Evolutionary conservation across 2,329 filamentous ascomycete species (phyloP), one percentile per base, ranked within the genome.

Genomic region (Colletotrichum simmondsii): DNA sequence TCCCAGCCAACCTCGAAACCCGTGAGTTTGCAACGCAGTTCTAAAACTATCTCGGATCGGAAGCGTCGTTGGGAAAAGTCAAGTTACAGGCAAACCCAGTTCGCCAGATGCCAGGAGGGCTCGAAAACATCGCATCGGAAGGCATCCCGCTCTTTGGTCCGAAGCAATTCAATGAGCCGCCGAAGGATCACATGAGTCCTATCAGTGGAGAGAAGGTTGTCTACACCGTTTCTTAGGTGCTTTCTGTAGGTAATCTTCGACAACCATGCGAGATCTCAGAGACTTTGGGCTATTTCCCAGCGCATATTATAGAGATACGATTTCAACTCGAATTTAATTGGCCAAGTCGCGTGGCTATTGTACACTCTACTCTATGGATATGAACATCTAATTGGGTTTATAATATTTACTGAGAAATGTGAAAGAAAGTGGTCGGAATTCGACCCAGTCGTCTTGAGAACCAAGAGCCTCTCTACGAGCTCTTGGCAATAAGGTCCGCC

Each of bases 181-280:
- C 63, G n/a, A 78, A 83, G 62, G 76, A 77, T 0, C 80, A 79
- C 63, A 84, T 85, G 82, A 77, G 74, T 1, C 82, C 83, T 0
- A 76, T 86, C 1, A 83, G 83, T 66, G 83, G 77, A 0, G 83
- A 86, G 75, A 86, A 85, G 75, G 62, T 85, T 11, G 79, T 81
- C 0, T 81, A 82, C 26, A 32, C 6, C 3, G 19, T 63, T 14
- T 6, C 12, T 19, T 19, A 42, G 16, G 37, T 1, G 37, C 37
- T 12, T 8, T 42, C 14, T 7, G 6, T 19, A 19, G 16, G 6
- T 7, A 42, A 19, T 19, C 30, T 37, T 7, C 16, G 35, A 42
- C 16, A 8, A 16, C 1, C 14, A 42, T 16, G 14, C 14, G 14
- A 7, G 37, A 42, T 16, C 14, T 42, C 37, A 7, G 37, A 6